Evolutionary conservation across 2,329 filamentous ascomycete species (phyloP).

Genomic region (Proliferodiscus dingleyae): DNA sequence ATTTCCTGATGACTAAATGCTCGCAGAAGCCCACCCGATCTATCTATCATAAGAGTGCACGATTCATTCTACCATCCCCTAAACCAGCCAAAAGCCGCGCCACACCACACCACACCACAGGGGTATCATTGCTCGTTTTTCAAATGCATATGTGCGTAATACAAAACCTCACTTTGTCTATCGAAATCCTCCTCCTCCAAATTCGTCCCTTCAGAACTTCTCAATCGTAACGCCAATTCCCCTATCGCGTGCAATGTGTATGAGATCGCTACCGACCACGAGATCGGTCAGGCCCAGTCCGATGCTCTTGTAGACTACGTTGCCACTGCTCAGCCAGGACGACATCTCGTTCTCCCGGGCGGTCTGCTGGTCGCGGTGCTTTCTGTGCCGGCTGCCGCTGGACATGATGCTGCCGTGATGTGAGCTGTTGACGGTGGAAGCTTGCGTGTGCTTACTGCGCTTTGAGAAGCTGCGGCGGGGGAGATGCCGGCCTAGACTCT

Average conservation of each 20-base stretch:
- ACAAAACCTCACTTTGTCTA: too few relatives aligned
- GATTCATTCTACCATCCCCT: too few relatives aligned
- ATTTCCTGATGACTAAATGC: too few relatives aligned
- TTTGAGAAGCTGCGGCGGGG: not conserved
- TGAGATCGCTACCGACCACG: slow-evolving; percentile 53
- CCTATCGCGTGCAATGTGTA: slow-evolving; percentile 51
- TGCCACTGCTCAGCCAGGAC: slow-evolving; percentile 55
- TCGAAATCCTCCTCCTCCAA: not conserved
- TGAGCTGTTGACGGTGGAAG: not conserved
- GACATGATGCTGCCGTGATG: too few relatives aligned
- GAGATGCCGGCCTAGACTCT: too few relatives aligned
- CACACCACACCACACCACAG: too few relatives aligned
- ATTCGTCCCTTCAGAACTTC: slow-evolving; percentile 40
- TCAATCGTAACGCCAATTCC: slow-evolving; percentile 49
- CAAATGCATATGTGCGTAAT: too few relatives aligned
- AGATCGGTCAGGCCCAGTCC: slow-evolving; percentile 64
- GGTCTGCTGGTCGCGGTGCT: slow-evolving; percentile 21
- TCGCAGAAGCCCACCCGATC: too few relatives aligned
- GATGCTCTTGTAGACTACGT: slow-evolving; percentile 65
- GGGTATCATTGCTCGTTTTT: not conserved
- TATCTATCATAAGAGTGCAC: too few relatives aligned
- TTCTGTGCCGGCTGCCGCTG: not conserved
- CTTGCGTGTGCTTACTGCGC: not conserved
- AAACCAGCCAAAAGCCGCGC: too few relatives aligned
- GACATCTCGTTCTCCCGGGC: slow-evolving; percentile 45